Percentiles rank a stretch among this genome's conserved stretches.
Conservation (phyloP, 495 filamentous ascomycete genomes). For the Pseudevernia furfuracea region DNA sequence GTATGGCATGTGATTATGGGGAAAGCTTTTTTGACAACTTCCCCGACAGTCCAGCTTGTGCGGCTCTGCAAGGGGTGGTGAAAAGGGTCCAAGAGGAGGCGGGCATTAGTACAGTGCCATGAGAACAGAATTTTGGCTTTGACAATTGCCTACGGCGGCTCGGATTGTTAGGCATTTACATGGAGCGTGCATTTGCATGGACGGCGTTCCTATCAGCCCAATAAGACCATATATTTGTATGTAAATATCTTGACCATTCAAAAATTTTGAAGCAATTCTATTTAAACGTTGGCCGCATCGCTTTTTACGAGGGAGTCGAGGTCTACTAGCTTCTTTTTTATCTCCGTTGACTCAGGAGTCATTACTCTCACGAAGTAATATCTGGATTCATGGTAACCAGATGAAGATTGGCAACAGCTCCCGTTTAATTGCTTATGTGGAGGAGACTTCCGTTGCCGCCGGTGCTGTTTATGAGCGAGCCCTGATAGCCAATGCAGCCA, state of each 20-base stretch:
- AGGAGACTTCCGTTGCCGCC: background rate
- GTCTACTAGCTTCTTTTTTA: background rate
- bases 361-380: background rate
- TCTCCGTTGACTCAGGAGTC: background rate
- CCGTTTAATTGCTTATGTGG: background rate
- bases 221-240: background rate
- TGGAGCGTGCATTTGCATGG: slow-evolving; percentile 15
- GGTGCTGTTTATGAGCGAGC: background rate
- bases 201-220: background rate
- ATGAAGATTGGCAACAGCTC: background rate
- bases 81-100: slow-evolving; percentile 51
- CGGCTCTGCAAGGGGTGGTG: slow-evolving; percentile 69
- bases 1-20: slow-evolving; percentile 92
- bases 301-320: background rate
- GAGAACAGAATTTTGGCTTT: background rate
- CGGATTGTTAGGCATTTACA: slow-evolving; percentile 12
- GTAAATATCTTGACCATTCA: background rate
- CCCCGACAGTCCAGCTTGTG: slow-evolving; percentile 82
- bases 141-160: background rate
- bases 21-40: slow-evolving; percentile 95
- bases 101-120: background rate
- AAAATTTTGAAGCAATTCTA: background rate
- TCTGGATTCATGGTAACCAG: background rate
- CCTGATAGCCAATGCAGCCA: background rate
- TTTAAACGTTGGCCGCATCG: background rate